Percentiles rank a stretch among this genome's conserved stretches.
Evolutionary conservation across 2,329 filamentous ascomycete species (phyloP).

Genomic region (Colletotrichum liriopes): DNA sequence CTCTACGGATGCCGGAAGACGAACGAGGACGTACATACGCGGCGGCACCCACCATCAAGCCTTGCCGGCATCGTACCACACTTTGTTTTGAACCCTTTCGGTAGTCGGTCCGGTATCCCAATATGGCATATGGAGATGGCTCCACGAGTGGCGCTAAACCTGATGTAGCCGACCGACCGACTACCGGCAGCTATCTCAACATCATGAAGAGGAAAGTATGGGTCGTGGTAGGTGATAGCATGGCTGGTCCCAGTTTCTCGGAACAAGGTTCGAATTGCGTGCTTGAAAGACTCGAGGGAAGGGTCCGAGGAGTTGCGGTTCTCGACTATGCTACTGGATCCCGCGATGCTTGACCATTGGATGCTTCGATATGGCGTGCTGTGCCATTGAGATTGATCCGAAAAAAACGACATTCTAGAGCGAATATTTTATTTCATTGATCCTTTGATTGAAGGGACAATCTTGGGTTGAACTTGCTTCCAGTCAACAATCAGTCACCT

Average conservation of each 20-base stretch:
- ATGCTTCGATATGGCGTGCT: slow-evolving; percentile 19
- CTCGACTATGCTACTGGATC: not conserved
- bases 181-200: not conserved
- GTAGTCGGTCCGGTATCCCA: slow-evolving; percentile 34
- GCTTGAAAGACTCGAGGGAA: slow-evolving; percentile 8
- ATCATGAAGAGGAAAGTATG: not conserved
- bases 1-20: not conserved
- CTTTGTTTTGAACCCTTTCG: not conserved
- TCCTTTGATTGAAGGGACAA: too few relatives aligned
- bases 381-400: not conserved
- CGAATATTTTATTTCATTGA: too few relatives aligned
- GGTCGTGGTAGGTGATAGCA: not conserved
- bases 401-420: too few relatives aligned
- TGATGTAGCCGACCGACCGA: slow-evolving; percentile 33
- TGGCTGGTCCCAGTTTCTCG: slow-evolving; percentile 7
- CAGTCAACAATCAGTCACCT: too few relatives aligned
- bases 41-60: not conserved
- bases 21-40: not conserved
- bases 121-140: slow-evolving; percentile 4
- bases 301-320: slow-evolving; percentile 16
- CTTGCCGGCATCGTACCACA: not conserved
- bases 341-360: slow-evolving; percentile 3
- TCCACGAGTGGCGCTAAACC: not conserved
- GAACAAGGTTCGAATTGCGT: slow-evolving; percentile 20
- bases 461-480: too few relatives aligned